These are phyloP conservation scores for Deinandra increscens DNA, from an alignment of 129 eudicot genomes.

Conservation along the genomic window DNA sequence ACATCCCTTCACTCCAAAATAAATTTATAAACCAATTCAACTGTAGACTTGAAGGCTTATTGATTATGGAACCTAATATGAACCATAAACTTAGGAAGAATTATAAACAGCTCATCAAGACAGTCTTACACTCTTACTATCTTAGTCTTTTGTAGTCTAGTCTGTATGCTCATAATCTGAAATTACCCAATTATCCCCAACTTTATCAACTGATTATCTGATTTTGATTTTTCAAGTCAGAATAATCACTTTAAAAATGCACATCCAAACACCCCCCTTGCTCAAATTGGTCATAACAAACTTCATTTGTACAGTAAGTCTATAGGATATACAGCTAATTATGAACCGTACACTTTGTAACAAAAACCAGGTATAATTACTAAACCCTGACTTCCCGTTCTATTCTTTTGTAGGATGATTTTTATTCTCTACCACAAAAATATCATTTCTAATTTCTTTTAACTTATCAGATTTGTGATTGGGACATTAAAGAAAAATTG, in stretches of 20 bases:
- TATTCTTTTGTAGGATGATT: background rate
- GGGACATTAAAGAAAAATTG: constrained; percentile 20
- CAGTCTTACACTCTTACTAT: background rate
- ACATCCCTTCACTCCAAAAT: background rate
- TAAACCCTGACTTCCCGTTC: constrained; percentile 4
- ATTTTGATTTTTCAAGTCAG: background rate
- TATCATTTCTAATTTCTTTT: background rate
- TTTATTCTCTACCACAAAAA: constrained; percentile 6
- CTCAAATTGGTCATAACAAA: constrained; percentile 4
- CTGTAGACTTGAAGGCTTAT: constrained; percentile 8
- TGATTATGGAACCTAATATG: background rate
- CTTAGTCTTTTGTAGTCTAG: background rate
- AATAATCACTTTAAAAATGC: background rate
- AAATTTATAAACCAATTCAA: background rate
- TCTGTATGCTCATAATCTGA: background rate
- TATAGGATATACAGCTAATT: background rate
- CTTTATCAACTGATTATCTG: background rate
- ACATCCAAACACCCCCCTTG: constrained; percentile 2
- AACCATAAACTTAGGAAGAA: background rate
- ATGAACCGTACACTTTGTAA: constrained; percentile 18
- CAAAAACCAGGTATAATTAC: background rate
- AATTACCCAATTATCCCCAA: background rate
- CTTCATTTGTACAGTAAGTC: background rate
- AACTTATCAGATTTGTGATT: background rate
- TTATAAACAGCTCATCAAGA: background rate